Evolutionary conservation across 2,329 filamentous ascomycete species (phyloP), one percentile per base, ranked within the genome.

Genomic region (Hypoxylon sp.): DNA sequence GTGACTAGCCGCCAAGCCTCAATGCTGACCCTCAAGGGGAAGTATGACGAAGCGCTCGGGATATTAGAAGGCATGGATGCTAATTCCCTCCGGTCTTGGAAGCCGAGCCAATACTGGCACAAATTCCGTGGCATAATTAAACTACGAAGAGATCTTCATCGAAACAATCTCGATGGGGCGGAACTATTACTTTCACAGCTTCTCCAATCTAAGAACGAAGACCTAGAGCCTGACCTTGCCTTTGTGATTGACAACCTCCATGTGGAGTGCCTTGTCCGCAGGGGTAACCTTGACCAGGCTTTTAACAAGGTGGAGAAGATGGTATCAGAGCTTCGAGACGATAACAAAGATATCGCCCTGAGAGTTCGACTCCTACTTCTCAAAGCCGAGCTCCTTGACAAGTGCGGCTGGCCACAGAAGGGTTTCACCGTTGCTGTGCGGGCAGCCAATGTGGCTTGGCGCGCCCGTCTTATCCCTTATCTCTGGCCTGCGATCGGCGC

Each of bases 351-450:
- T 66, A 76, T 95, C 30, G 84, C 89, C 3, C 85, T 92, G 23
- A 89, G 91, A 36, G 83, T 96, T 52, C 87, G 89, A 28, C 84
- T 97, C 0, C 85, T 97, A 13, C 84, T 93, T 2, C 80, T 90
- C 52, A 97, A 97, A 77, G 90, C 89, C 0, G 84, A 87, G 4
- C 84, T 97, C 2, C 89, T 93, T 61, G 87, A 89, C 60, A 87
- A 85, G 71, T 88, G 87, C 46, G 91, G 90, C 1, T 87, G 90
- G 2, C 87, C 93, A 0, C 87, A 93, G 72, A 88, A 91, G 65
- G 93, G 89, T 0, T 93, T 97, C 77, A 93, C 91, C 1, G 85
- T 94, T 4, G 89, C 89, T 3, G 84, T 97, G 74, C 87, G 92
- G 46, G 93, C 93, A 0, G 90, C 92, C 2, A 90, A 87, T 74